Evolutionary conservation across 129 eudicot species (phyloP).

Genomic region (Deinandra increscens): DNA sequence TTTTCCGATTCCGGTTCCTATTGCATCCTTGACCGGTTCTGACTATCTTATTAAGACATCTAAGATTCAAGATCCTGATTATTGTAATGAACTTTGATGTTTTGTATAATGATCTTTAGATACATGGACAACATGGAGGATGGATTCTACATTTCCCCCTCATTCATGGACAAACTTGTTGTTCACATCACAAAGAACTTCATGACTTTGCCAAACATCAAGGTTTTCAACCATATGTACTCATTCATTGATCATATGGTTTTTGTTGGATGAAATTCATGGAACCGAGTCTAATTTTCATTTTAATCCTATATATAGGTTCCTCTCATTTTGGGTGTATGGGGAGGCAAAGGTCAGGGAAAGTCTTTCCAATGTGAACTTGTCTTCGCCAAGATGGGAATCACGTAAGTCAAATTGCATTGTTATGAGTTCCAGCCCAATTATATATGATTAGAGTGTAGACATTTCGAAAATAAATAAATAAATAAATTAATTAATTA

Average conservation of each 20-base stretch:
- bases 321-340: slow-evolving; percentile 94
- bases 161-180: slow-evolving; percentile 98
- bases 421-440: slow-evolving; percentile 51
- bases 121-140: slow-evolving; percentile 81
- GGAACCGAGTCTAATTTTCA: neutral
- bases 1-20: no score
- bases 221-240: slow-evolving; percentile 36
- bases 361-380: slow-evolving; percentile 99
- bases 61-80: neutral
- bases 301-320: slow-evolving; percentile 41
- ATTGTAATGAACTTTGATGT: slow-evolving; percentile 1
- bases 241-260: neutral
- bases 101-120: slow-evolving; percentile 29
- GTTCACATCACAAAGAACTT: slow-evolving; percentile 98
- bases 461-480: no score
- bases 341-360: slow-evolving; percentile 99
- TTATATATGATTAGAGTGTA: no score
- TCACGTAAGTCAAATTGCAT: slow-evolving; percentile 51
- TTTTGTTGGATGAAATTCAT: neutral
- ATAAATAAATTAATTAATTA: no score
- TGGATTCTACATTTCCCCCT: slow-evolving; percentile 96
- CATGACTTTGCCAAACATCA: slow-evolving; percentile 97
- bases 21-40: no score
- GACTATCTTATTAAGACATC: no score
- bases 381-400: slow-evolving; percentile 97